phyloP scores from a whole-genome alignment of 768 basidiomycete genomes.

The Boletus patriciae region DNA sequence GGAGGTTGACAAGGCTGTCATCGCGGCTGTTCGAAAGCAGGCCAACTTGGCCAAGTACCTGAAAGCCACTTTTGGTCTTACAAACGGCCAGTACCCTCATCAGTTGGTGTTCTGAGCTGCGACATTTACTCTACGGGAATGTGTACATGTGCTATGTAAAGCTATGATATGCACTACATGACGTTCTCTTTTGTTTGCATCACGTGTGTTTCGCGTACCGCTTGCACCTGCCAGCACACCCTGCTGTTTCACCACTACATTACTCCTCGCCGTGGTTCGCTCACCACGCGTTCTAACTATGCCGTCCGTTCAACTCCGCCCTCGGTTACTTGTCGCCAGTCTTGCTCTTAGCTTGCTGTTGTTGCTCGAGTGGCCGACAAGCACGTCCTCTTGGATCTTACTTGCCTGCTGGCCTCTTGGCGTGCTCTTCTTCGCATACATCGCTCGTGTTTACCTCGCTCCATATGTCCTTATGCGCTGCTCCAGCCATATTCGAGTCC shows the following conservation, averaged over 20 bases:
- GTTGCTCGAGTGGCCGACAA: constrained; percentile 23
- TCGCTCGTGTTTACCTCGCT: constrained; percentile 64
- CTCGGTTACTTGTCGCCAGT: constrained; percentile 12
- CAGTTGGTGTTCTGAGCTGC: constrained; percentile 77
- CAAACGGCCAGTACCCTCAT: constrained; percentile 97
- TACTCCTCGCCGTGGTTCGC: not conserved
- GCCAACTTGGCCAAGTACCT: constrained; percentile 92
- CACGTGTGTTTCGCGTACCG: constrained; percentile 8
- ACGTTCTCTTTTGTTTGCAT: constrained; percentile 15
- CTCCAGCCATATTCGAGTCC: constrained; percentile 62
- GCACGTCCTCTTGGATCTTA: constrained; percentile 38
- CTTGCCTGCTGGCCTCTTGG: constrained; percentile 52
- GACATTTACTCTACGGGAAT: constrained; percentile 10
- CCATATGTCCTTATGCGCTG: constrained; percentile 61
- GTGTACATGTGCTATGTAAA: constrained; percentile 20
- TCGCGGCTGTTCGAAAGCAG: constrained; percentile 86
- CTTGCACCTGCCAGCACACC: not conserved
- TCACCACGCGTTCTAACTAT: constrained; percentile 12
- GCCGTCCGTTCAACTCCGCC: not conserved
- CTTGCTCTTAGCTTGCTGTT: constrained; percentile 13
- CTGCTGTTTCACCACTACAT: not conserved
- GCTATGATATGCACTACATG: constrained; percentile 27
- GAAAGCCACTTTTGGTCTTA: constrained; percentile 87
- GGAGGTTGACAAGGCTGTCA: constrained; percentile 72
- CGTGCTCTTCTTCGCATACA: constrained; percentile 52